These are phyloP conservation scores for Madurella mycetomatis DNA, from an alignment of 2,329 filamentous ascomycete genomes.

Conservation along the genomic window DNA sequence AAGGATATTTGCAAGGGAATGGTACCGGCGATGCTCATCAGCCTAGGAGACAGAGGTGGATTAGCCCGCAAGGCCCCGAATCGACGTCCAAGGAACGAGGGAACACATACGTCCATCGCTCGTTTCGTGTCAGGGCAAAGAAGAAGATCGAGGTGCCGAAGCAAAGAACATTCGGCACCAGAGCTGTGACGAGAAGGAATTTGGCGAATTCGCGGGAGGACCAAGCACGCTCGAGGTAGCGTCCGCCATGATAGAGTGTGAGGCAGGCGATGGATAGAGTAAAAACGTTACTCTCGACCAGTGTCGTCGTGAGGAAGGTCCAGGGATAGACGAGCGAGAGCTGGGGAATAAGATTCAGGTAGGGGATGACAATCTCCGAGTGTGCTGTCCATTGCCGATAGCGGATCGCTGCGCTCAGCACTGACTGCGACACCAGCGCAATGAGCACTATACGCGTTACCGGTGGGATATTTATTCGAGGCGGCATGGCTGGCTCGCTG, in stretches of 20 bases:
- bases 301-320: conserved; percentile 80
- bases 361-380: conserved; percentile 70
- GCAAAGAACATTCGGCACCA: conserved; percentile 75
- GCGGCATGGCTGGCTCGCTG: conserved; percentile 55
- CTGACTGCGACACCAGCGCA: conserved; percentile 68
- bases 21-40: conserved; percentile 81
- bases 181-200: conserved; percentile 70
- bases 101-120: conserved; percentile 58
- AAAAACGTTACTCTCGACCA: conserved; percentile 91
- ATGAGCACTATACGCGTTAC: conserved; percentile 80
- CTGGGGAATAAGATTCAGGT: conserved; percentile 81
- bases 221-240: conserved; percentile 95
- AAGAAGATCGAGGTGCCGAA: conserved; percentile 65
- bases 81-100: conserved; percentile 9
- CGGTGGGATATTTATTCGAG: conserved; percentile 86
- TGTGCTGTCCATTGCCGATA: conserved; percentile 63
- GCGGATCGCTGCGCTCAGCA: conserved; percentile 75
- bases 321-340: conserved; percentile 84
- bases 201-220: conserved; percentile 87
- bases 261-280: conserved; percentile 72
- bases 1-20: conserved; percentile 88
- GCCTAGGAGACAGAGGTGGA: conserved; percentile 39
- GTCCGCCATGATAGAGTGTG: conserved; percentile 85
- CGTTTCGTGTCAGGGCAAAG: conserved; percentile 63
- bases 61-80: conserved; percentile 4